Percentiles rank a stretch among this genome's conserved stretches.
Conservation (phyloP, 1,139 yeast species). For the Keqinozyma sinolaborantium region DNA sequence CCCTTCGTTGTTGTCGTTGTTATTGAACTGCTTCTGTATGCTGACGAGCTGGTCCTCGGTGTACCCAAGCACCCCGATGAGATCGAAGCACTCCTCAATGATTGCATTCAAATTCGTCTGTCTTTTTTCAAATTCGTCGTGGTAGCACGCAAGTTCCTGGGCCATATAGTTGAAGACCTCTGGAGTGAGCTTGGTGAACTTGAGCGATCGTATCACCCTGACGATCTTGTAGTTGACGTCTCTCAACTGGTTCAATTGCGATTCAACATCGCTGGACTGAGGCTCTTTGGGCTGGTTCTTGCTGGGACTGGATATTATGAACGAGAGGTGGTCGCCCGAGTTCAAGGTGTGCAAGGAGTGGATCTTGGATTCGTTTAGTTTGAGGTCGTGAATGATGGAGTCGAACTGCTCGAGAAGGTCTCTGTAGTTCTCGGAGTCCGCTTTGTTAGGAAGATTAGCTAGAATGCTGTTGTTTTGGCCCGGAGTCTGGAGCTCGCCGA, state of each 20-base stretch:
- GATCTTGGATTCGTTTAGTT: slow-evolving; percentile 9
- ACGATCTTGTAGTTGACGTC: slow-evolving; percentile 38
- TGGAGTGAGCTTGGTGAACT: slow-evolving; percentile 34
- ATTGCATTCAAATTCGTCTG: slow-evolving; percentile 18
- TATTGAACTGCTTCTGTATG: slow-evolving; percentile 25
- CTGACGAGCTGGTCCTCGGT: slow-evolving; percentile 31
- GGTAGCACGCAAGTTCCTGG: slow-evolving; percentile 23
- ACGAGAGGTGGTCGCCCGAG: slow-evolving; percentile 19
- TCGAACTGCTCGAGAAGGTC: slow-evolving; percentile 31
- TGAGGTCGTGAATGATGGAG: slow-evolving; percentile 17
- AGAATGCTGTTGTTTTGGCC: slow-evolving; percentile 13
- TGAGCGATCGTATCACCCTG: slow-evolving; percentile 30
- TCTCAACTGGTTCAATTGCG: slow-evolving; percentile 22
- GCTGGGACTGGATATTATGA: slow-evolving; percentile 39
- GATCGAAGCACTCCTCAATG: slow-evolving; percentile 24
- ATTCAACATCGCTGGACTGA: slow-evolving; percentile 6
- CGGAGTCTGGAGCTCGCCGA: slow-evolving; percentile 21
- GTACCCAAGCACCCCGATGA: slow-evolving; percentile 26
- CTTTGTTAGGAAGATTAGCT: slow-evolving; percentile 22
- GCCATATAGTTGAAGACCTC: slow-evolving; percentile 23
- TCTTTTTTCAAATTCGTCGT: slow-evolving; percentile 23
- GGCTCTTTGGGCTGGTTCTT: slow-evolving; percentile 14
- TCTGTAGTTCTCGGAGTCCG: slow-evolving; percentile 29
- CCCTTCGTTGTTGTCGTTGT: slow-evolving; percentile 14
- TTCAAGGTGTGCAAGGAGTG: slow-evolving; percentile 5